Base-by-base conservation (phyloP, 805 yeast genomes). In the Suhomyces canberraensis region DNA sequence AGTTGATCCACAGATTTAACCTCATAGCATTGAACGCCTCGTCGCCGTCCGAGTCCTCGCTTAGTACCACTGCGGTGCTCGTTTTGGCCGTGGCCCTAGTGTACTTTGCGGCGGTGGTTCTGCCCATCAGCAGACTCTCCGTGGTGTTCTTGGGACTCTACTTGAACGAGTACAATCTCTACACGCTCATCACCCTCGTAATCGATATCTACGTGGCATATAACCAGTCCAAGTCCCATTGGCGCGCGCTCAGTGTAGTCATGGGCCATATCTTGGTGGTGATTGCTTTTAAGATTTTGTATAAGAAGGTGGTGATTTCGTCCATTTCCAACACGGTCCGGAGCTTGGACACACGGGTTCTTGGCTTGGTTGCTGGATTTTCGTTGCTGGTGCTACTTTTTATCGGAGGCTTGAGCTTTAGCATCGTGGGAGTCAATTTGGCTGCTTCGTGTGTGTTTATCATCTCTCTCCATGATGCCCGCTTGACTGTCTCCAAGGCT, bases 91-190 rank as follows among this genome's bases (percentile, higher is more conserved):
- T 58, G n/a, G 36, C 54, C 0, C 37, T 56, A 24, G 43, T 60
- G 11, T 56, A 45, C 39, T 31, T 46, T 22, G 44, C 64, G 2
- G 46, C 59, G 4, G 47, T 44, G 33, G 33, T 50, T 7, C 46
- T 64, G 30, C 50, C 64, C 9, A 37, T 54, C 4, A 46, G 51
- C 14, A 44, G 66, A 9, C 42, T 54, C 1, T 42, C 63, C 2
- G 56, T 58, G 21, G 31, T 61, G 16, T 47, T 38, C 18, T 44
- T 64, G 27, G 64, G 68, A 11, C 42, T 63, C 14, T 63, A 54
- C 37, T 39, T 61, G 36, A 54, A 54, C 37, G 47, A 41, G 8
- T 51, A 52, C 52, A 64, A 63, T 33, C 35, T 55, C n/a, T 58
- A 54, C 41, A 57, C 68, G 6, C 47, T 55, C n/a, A 16, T 55